phyloP scores from a whole-genome alignment of 2,329 filamentous ascomycete genomes.

The Penicillium polonicum region DNA sequence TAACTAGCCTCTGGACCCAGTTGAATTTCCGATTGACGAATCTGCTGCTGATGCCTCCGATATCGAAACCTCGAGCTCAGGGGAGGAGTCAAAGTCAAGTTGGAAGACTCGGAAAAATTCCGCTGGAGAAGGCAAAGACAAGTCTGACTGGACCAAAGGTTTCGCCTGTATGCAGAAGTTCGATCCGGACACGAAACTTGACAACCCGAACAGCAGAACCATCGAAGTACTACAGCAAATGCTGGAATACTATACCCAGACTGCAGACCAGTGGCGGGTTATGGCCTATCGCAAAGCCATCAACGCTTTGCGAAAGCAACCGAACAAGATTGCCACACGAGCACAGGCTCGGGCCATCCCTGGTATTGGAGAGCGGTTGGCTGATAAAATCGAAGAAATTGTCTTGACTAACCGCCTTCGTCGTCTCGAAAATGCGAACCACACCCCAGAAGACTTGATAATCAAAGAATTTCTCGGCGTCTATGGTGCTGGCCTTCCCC shows the following conservation, averaged over 20 bases:
- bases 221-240: conserved; percentile 77
- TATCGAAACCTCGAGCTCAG: conserved; percentile 13
- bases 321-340: conserved; percentile 62
- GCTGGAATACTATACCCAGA: conserved; percentile 71
- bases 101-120: neutral
- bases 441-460: conserved; percentile 64
- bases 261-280: conserved; percentile 74
- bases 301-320: conserved; percentile 66
- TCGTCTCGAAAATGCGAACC: conserved; percentile 67
- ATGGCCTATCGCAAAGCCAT: conserved; percentile 76
- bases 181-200: conserved; percentile 42
- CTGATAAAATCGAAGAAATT: conserved; percentile 87
- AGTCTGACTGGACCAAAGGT: conserved; percentile 39
- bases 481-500: conserved; percentile 71
- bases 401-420: conserved; percentile 69
- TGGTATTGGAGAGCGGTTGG: conserved; percentile 69
- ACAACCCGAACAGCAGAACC: conserved; percentile 71
- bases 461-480: conserved; percentile 72
- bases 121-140: conserved; percentile 7
- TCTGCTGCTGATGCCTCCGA: conserved; percentile 17
- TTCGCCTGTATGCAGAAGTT: conserved; percentile 62
- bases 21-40: conserved; percentile 29
- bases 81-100: conserved; percentile 9
- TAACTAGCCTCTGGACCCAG: conserved; percentile 33
- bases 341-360: conserved; percentile 67